Conservation (phyloP, 1,284 basidiomycete genomes). For the Ceratobasidium sp. region DNA sequence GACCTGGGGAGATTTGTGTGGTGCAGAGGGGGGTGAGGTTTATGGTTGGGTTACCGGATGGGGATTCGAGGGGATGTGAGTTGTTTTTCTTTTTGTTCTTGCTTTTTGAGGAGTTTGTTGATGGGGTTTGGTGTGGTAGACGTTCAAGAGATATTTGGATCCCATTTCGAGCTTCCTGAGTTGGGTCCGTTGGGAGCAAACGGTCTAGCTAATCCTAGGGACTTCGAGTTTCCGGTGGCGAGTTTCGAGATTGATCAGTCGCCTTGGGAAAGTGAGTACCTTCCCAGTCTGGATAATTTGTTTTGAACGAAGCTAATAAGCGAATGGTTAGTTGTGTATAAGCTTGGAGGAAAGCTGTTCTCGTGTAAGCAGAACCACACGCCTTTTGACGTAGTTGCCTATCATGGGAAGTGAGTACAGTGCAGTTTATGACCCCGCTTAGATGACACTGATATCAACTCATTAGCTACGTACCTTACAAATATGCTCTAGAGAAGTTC, state of each 20-base stretch:
- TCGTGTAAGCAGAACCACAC: slow-evolving; percentile 70
- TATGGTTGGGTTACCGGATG: slow-evolving; percentile 67
- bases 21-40: slow-evolving; percentile 74
- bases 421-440: background rate
- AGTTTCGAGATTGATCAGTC: slow-evolving; percentile 71
- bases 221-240: slow-evolving; percentile 72
- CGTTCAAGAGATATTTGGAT: slow-evolving; percentile 70
- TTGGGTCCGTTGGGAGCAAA: slow-evolving; percentile 72
- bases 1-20: slow-evolving; percentile 70
- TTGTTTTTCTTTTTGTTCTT: slow-evolving; percentile 2
- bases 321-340: slow-evolving; percentile 59
- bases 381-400: slow-evolving; percentile 78
- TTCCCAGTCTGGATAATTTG: slow-evolving; percentile 1
- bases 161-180: slow-evolving; percentile 72
- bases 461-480: slow-evolving; percentile 75
- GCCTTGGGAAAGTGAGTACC: slow-evolving; percentile 64
- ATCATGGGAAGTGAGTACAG: slow-evolving; percentile 67
- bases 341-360: slow-evolving; percentile 69
- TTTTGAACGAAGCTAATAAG: slow-evolving; percentile 25
- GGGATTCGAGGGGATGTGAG: slow-evolving; percentile 53
- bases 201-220: slow-evolving; percentile 69
- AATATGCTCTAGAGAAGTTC: slow-evolving; percentile 75
- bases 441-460: slow-evolving; percentile 2
- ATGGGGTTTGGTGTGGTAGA: slow-evolving; percentile 52
- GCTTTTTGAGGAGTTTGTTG: background rate